Conservation (phyloP, 2,329 filamentous ascomycete genomes). For the Arthrobotrys sinensis region DNA sequence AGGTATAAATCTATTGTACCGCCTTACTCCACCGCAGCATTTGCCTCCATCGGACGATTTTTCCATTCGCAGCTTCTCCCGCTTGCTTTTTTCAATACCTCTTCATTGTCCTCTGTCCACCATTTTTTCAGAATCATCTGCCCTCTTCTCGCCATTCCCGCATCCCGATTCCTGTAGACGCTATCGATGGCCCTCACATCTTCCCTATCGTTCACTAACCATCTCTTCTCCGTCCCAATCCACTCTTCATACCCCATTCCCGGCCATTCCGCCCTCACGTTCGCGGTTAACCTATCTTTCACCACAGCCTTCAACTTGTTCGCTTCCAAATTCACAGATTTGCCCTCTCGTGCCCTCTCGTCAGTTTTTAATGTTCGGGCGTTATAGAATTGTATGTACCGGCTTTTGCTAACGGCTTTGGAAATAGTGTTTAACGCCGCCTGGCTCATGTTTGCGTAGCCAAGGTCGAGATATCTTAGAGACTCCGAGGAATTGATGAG, state of each 20-base stretch:
- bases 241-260: constrained; percentile 49
- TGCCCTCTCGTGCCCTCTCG: constrained; percentile 29
- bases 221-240: constrained; percentile 67
- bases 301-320: constrained; percentile 20
- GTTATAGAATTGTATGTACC: constrained; percentile 48
- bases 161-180: constrained; percentile 69
- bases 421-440: constrained; percentile 40
- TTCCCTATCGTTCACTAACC: constrained; percentile 67
- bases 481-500: constrained; percentile 66
- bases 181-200: constrained; percentile 70
- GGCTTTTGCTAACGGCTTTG: constrained; percentile 32
- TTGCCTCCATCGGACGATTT: constrained; percentile 25
- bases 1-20: not conserved
- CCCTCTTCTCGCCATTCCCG: constrained; percentile 66
- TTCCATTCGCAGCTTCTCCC: constrained; percentile 48
- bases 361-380: constrained; percentile 36
- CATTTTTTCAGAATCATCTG: constrained; percentile 67
- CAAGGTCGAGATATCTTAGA: constrained; percentile 69
- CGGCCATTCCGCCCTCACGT: constrained; percentile 36
- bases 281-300: constrained; percentile 28
- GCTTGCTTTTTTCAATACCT: constrained; percentile 67
- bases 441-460: constrained; percentile 64
- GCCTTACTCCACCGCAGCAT: not conserved
- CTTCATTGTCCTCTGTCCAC: constrained; percentile 68
- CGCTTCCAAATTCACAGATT: constrained; percentile 33